Evolutionary conservation across 2,329 filamentous ascomycete species (phyloP), one percentile per base, ranked within the genome.

Genomic region (Balansia obtecta): DNA sequence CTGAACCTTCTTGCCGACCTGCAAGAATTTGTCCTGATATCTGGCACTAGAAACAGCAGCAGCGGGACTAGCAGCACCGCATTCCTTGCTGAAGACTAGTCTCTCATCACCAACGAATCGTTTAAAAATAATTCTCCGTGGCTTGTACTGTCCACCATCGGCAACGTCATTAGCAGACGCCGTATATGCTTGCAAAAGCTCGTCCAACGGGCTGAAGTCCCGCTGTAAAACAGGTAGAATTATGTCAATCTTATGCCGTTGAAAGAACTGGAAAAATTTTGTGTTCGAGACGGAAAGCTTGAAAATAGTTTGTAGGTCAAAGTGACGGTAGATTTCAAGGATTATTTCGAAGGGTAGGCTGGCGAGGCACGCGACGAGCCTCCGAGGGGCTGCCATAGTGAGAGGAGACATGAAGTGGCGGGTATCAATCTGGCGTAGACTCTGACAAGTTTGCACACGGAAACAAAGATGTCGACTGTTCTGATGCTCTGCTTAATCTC

Each of bases 151-250:
- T 2, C 63, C 62, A 18, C 61, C 61, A 1, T 58, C 56, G 4
- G 55, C 52, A 11, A 71, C 53, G 49, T 74, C 70, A 3, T 61
- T 60, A 9, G 61, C 57, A 2, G 67, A 65, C 18, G 72, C 69
- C 11, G 70, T 74, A 50, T 72, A 68, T 16, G 75, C 58, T 51
- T 72, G 71, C 16, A 78, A 63, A 11, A 79, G 63, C 15, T 68
- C 68, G 16, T 71, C 65, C 34, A 75, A 64, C 1, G 65, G 76
- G 53, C 62, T 67, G 51, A 69, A 71, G 22, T 75, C 71, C 7
- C 60, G 60, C 44, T 60, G 55, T 5, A 77, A 60, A 38, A 74
- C 64, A 4, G 63, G 64, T 12, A 72, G 58, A 45, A 78, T 55
- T 20, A 79, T 69, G 0, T 61, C 57, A 1, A 63, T 55, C 58